Evolutionary conservation across 1,284 basidiomycete species (phyloP), one percentile per base, ranked within the genome.

Genomic region (Malassezia yamatoensis): DNA sequence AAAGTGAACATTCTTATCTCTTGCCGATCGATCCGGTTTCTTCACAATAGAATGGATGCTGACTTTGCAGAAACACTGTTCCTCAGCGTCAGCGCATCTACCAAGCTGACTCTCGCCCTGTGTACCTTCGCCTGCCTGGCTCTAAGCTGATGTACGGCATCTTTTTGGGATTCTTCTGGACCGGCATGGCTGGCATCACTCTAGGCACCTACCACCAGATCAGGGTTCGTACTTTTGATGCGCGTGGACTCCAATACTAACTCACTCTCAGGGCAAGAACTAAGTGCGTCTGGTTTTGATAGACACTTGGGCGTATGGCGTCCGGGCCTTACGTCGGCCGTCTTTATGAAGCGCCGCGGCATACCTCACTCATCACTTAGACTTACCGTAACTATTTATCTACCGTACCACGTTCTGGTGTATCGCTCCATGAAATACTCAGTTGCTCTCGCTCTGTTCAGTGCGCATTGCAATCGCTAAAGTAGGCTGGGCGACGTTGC

Each of bases 141-240:
- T 67, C 67, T 16, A 56, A 59, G 36, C 64, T 69, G 38, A 68
- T 68, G 66, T 64, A 65, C 59, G 66, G 67, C 58, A 50, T 65
- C 58, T 71, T 65, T 59, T 64, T 69, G 58, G 59, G 61, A 57
- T 53, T 71, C 47, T 71, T 71, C 62, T 63, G 62, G 57, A 58
- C 67, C 42, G 68, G 68, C 39, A 63, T 71, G 45, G 62, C 62
- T 62, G 68, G 68, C 37, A 64, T 63, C 52, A 53, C 60, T 46
- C 62, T 55, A 36, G 67, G 68, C 40, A 58, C 62, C 62, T 69
- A 63, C 64, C 67, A 71, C 63, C 65, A 66, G 67, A 65, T 63
- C 46, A 42, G 54, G 51, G 68, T 70, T 61, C 38, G 68, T 67
- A 54, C 37, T 34, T 29, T 4, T 4, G 4, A 21, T 4, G 15